Conservation (phyloP, 805 yeast genomes). For the Priceomyces haplophilus region DNA sequence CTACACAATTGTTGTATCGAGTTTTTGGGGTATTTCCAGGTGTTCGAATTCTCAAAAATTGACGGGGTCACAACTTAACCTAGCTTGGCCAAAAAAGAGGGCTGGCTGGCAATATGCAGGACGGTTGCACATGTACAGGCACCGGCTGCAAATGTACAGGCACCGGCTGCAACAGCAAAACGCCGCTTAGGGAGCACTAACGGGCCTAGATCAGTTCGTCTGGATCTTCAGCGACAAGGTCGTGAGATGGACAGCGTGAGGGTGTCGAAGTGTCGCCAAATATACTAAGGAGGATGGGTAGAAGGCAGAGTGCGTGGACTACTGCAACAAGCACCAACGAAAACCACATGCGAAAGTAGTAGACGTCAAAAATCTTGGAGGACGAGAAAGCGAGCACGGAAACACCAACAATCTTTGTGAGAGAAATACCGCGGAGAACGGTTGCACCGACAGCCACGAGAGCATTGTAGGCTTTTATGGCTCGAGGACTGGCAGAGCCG, state of each 20-base stretch:
- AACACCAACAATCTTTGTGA: slow-evolving; percentile 88
- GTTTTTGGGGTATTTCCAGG: too few relatives aligned
- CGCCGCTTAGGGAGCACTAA: too few relatives aligned
- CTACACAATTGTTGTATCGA: neutral
- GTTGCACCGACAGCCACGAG: slow-evolving; percentile 82
- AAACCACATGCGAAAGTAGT: slow-evolving; percentile 94
- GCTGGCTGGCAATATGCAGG: too few relatives aligned
- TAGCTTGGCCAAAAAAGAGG: too few relatives aligned
- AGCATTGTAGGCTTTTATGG: slow-evolving; percentile 50
- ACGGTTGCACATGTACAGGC: too few relatives aligned
- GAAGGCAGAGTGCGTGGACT: slow-evolving; percentile 69
- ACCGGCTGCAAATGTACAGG: slow-evolving; percentile 35
- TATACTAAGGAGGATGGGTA: slow-evolving; percentile 70
- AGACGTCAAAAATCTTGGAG: slow-evolving; percentile 85
- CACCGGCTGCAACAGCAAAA: too few relatives aligned
- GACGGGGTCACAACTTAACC: slow-evolving; percentile 1
- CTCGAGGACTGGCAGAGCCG: slow-evolving; percentile 4
- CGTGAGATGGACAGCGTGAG: too few relatives aligned
- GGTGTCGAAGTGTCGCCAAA: slow-evolving; percentile 23
- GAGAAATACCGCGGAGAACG: slow-evolving; percentile 84
- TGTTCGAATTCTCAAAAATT: neutral
- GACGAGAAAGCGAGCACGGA: slow-evolving; percentile 80
- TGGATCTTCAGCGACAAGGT: too few relatives aligned
- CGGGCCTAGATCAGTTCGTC: too few relatives aligned
- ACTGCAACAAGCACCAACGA: slow-evolving; percentile 74